phyloP scores from a whole-genome alignment of 1,284 basidiomycete genomes.

The Hemileia vastatrix region DNA sequence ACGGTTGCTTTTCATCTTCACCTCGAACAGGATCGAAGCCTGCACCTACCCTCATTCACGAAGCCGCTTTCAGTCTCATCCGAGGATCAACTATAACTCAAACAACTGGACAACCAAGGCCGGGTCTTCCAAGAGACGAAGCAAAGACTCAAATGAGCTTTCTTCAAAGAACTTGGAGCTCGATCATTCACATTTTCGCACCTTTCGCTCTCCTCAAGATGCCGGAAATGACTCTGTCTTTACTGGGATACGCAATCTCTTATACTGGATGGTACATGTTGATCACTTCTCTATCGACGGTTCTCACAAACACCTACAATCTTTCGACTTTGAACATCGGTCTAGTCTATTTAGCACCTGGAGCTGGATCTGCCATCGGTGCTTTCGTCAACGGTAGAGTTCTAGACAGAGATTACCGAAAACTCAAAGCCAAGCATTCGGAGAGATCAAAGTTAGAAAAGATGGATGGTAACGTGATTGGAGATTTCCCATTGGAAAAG shows the following conservation, averaged over 20 bases:
- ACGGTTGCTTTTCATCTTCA: no score
- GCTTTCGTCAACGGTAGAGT: slow-evolving; percentile 41
- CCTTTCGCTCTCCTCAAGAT: no score
- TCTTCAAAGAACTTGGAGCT: no score
- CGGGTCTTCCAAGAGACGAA: no score
- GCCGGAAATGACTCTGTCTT: not conserved
- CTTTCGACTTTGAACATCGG: not conserved
- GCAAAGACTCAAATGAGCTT: no score
- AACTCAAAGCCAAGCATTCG: slow-evolving; percentile 34
- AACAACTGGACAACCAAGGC: no score
- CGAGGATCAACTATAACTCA: no score
- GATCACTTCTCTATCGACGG: not conserved
- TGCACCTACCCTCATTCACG: no score
- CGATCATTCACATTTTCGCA: no score
- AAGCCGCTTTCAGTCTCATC: no score
- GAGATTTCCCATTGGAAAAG: not conserved
- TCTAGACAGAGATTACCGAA: slow-evolving; percentile 41
- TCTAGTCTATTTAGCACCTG: slow-evolving; percentile 30
- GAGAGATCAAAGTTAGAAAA: slow-evolving; percentile 40
- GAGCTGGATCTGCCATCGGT: slow-evolving; percentile 37
- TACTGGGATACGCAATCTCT: not conserved
- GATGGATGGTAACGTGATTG: slow-evolving; percentile 33
- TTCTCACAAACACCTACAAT: not conserved
- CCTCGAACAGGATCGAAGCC: no score
- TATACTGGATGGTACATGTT: not conserved